A percentile compares a stretch with the other conserved stretches of the same genome.
Conservation (phyloP, 1,284 basidiomycete species). For the Vanrija sp. region DNA sequence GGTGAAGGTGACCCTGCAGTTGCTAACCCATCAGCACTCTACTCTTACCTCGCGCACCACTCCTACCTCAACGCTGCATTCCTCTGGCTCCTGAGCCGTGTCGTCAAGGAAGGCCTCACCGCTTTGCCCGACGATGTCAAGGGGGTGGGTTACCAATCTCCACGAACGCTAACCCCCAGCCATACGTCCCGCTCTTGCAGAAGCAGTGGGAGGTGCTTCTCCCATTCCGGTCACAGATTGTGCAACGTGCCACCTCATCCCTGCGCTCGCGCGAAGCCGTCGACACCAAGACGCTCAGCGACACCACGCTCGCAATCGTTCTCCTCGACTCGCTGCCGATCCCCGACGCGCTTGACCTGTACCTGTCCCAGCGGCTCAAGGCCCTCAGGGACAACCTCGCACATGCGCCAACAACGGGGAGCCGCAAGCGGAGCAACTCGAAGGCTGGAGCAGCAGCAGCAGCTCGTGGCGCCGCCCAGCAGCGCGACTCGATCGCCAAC, state of each 20-base stretch:
- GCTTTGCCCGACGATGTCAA: conserved; percentile 32
- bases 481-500: conserved; percentile 24
- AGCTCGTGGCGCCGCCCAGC: conserved; percentile 18
- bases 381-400: conserved; percentile 54
- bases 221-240: conserved; percentile 77
- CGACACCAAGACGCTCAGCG: conserved; percentile 60
- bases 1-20: background rate
- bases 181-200: conserved; percentile 65
- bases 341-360: conserved; percentile 62
- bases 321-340: conserved; percentile 76
- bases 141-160: conserved; percentile 19
- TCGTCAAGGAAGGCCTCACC: conserved; percentile 54
- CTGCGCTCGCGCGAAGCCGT: conserved; percentile 55
- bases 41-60: conserved; percentile 73
- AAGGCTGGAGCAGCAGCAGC: background rate
- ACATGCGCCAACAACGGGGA: conserved; percentile 8
- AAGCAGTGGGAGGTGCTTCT: conserved; percentile 84
- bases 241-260: conserved; percentile 70
- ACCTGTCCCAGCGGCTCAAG: conserved; percentile 67
- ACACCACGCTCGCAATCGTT: conserved; percentile 72
- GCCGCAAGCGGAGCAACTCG: background rate
- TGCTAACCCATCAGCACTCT: conserved; percentile 52
- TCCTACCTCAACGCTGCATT: conserved; percentile 75
- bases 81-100: conserved; percentile 77
- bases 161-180: conserved; percentile 14